phyloP scores from a whole-genome alignment of 306 rosid species.

The Corylus avellana region DNA sequence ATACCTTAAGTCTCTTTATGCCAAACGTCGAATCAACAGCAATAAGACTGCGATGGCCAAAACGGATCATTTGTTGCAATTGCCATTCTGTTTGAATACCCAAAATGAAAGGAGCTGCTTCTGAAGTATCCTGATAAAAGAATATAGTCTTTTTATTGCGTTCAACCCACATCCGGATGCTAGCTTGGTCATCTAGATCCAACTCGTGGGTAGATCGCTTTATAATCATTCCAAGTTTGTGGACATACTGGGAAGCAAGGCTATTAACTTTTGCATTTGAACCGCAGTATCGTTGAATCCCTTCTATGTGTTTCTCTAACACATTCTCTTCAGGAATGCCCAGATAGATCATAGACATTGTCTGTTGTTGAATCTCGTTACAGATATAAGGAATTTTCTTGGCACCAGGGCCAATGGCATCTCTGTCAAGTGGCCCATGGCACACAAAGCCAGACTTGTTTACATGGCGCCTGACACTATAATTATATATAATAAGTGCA shows the following conservation, averaged over 20 bases:
- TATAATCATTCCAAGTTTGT: slow-evolving; percentile 91
- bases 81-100: slow-evolving; percentile 99
- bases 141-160: slow-evolving; percentile 73
- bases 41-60: slow-evolving; percentile 82
- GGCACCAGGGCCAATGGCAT: slow-evolving; percentile 96
- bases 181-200: slow-evolving; percentile 95
- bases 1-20: slow-evolving; percentile 88
- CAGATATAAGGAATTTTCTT: slow-evolving; percentile 82
- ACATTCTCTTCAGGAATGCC: slow-evolving; percentile 95
- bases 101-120: slow-evolving; percentile 75
- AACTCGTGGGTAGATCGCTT: slow-evolving; percentile 89
- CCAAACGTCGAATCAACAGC: slow-evolving; percentile 92
- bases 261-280: slow-evolving; percentile 71
- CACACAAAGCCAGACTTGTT: slow-evolving; percentile 90
- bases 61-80: slow-evolving; percentile 82
- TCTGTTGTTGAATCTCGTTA: slow-evolving; percentile 93
- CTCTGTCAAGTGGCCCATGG: slow-evolving; percentile 41
- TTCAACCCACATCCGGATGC: slow-evolving; percentile 92
- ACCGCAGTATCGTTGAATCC: too few relatives aligned
- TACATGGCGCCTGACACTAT: slow-evolving; percentile 81
- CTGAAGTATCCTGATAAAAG: slow-evolving; percentile 74
- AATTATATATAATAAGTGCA: slow-evolving; percentile 73
- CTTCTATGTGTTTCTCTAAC: slow-evolving; percentile 82
- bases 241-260: slow-evolving; percentile 93
- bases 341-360: slow-evolving; percentile 96